Evolutionary conservation across 495 filamentous ascomycete genomes (phyloP).

Genomic region (Sphaerosporella brunnea): DNA sequence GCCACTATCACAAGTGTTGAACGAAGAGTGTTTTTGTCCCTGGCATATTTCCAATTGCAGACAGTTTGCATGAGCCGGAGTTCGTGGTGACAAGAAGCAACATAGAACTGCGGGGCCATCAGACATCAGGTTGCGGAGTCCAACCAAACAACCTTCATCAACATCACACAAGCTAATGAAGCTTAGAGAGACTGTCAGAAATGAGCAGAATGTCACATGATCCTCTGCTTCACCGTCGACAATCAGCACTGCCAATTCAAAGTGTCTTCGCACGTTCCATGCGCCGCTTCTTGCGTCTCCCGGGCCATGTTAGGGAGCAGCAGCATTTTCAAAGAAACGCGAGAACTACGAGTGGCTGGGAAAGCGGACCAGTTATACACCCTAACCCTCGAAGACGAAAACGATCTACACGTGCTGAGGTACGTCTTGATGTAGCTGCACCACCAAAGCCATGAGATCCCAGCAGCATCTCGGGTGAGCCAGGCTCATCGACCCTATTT

Average conservation of each 20-base stretch:
- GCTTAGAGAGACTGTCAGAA: no score
- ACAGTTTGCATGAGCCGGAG: not conserved
- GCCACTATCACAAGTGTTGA: no score
- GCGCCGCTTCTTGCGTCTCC: slow-evolving; percentile 16
- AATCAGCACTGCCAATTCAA: not conserved
- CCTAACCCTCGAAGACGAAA: not conserved
- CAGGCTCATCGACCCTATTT: no score
- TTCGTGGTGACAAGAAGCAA: not conserved
- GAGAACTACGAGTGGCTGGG: not conserved
- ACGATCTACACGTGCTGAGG: not conserved
- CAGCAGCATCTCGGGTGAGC: no score
- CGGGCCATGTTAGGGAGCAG: slow-evolving; percentile 17
- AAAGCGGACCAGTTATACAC: not conserved
- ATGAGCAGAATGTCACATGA: not conserved
- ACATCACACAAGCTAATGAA: no score
- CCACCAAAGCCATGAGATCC: not conserved
- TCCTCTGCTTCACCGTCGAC: not conserved
- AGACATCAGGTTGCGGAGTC: not conserved
- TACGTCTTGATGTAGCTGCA: not conserved
- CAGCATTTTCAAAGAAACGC: slow-evolving; percentile 13
- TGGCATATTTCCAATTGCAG: not conserved
- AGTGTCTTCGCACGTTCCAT: slow-evolving; percentile 18
- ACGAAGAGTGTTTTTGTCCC: not conserved
- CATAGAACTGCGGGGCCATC: not conserved
- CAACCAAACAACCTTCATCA: no score